Evolutionary conservation across 1,139 yeast species (phyloP).

Genomic region (Blastobotrys apis): DNA sequence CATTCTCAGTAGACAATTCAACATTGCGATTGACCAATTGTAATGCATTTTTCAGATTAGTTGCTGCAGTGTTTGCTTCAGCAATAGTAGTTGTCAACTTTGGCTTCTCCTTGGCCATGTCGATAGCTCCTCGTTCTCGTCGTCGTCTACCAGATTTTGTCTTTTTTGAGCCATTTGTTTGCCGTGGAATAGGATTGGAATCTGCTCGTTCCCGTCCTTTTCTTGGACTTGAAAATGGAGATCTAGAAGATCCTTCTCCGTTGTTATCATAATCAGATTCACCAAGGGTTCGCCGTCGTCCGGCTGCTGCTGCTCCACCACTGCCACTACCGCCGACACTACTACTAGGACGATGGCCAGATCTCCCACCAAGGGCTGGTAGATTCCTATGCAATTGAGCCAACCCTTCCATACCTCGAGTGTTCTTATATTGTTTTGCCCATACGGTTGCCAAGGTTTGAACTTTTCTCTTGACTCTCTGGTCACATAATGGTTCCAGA

Average conservation of each 20-base stretch:
- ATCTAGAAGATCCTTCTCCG: conserved; percentile 4
- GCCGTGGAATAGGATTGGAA: background rate
- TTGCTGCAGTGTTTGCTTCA: conserved; percentile 70
- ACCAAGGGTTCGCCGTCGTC: background rate
- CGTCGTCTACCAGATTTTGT: conserved; percentile 1
- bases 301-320: background rate
- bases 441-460: conserved; percentile 56
- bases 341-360: background rate
- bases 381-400: conserved; percentile 45
- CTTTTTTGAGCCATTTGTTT: conserved; percentile 3
- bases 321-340: background rate
- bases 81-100: conserved; percentile 66
- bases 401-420: conserved; percentile 49
- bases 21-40: conserved; percentile 48
- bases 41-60: conserved; percentile 64
- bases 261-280: conserved; percentile 11
- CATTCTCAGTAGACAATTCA: conserved; percentile 59
- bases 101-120: conserved; percentile 68
- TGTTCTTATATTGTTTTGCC: conserved; percentile 52
- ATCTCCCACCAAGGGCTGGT: conserved; percentile 24
- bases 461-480: conserved; percentile 45
- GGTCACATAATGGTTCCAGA: conserved; percentile 42
- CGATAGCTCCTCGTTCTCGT: conserved; percentile 34
- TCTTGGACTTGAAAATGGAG: conserved; percentile 11
- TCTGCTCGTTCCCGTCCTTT: conserved; percentile 7